Conservation (phyloP, 352 stramenopile genomes). For the Globisporangium parvum region DNA sequence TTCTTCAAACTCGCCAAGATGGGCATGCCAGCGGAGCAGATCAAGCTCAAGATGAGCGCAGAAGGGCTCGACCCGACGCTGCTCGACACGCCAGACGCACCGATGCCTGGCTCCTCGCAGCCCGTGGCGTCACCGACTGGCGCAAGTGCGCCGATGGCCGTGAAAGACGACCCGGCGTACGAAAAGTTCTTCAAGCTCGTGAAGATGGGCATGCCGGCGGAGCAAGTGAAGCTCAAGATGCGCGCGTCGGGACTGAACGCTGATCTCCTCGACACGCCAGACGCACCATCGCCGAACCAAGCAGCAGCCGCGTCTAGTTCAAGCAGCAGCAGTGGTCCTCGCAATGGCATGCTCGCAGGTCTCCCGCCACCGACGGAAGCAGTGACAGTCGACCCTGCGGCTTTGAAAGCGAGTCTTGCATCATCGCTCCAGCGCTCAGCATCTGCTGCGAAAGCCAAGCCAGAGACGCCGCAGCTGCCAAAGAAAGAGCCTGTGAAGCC, state of each 20-base stretch:
- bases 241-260: slow-evolving; percentile 61
- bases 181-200: slow-evolving; percentile 96
- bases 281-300: slow-evolving; percentile 67
- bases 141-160: slow-evolving; percentile 35
- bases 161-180: slow-evolving; percentile 91
- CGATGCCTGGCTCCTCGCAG: slow-evolving; percentile 46
- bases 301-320: slow-evolving; percentile 2
- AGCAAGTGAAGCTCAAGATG: slow-evolving; percentile 93
- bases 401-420: slow-evolving; percentile 52
- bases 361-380: slow-evolving; percentile 58
- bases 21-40: slow-evolving; percentile 90
- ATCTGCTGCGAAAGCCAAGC: slow-evolving; percentile 33
- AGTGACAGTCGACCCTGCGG: slow-evolving; percentile 60
- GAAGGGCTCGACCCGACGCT: slow-evolving; percentile 89
- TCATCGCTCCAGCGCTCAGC: slow-evolving; percentile 34
- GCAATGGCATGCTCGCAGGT: slow-evolving; percentile 36
- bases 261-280: slow-evolving; percentile 58
- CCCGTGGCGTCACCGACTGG: slow-evolving; percentile 3
- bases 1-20: slow-evolving; percentile 97
- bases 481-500: slow-evolving; percentile 87
- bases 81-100: slow-evolving; percentile 86
- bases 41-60: slow-evolving; percentile 93
- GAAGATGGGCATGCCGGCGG: slow-evolving; percentile 84
- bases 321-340: slow-evolving; percentile 2
- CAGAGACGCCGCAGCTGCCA: slow-evolving; percentile 61